These are phyloP conservation scores for Fragaria ananassa DNA, from an alignment of 306 rosid genomes.

Conservation along the genomic window DNA sequence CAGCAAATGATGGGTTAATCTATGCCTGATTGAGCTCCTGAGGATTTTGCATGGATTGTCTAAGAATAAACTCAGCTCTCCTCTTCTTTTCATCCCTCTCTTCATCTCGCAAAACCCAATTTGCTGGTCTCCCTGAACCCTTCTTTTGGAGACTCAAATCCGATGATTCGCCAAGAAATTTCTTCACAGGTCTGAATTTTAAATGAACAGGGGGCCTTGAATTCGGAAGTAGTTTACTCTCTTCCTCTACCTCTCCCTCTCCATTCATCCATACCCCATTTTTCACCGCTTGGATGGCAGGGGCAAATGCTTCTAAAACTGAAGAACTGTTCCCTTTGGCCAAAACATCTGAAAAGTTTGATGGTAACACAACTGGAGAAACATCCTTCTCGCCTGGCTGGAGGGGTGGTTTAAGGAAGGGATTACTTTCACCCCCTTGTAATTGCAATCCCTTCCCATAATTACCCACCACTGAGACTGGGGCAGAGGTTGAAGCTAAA, in stretches of 20 bases:
- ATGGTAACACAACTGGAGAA: conserved; percentile 39
- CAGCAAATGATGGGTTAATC: conserved; percentile 37
- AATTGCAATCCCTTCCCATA: conserved; percentile 25
- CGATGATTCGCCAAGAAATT: conserved; percentile 62
- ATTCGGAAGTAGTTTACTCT: conserved; percentile 40
- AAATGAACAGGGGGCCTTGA: conserved; percentile 70
- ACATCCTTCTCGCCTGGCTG: conserved; percentile 39
- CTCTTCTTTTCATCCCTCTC: conserved; percentile 93
- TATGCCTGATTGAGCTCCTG: conserved; percentile 82
- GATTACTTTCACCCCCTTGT: conserved; percentile 31
- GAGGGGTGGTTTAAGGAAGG: conserved; percentile 37
- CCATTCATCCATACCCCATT: conserved; percentile 51
- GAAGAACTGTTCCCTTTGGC: conserved; percentile 32
- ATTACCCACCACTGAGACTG: conserved; percentile 8
- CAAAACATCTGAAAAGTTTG: conserved; percentile 29
- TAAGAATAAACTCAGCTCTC: conserved; percentile 83
- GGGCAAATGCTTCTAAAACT: conserved; percentile 78
- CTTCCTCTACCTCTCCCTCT: conserved; percentile 46
- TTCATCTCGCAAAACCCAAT: conserved; percentile 57
- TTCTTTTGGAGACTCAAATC: conserved; percentile 67
- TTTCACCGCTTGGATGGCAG: conserved; percentile 71
- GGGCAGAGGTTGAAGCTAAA: conserved; percentile 26
- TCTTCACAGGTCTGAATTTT: conserved; percentile 71
- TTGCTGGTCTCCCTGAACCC: conserved; percentile 37
- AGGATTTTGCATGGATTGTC: conserved; percentile 74